Evolutionary conservation across 306 rosid genomes (phyloP), one percentile per base, ranked within the genome.

Genomic region (Prunus davidiana): DNA sequence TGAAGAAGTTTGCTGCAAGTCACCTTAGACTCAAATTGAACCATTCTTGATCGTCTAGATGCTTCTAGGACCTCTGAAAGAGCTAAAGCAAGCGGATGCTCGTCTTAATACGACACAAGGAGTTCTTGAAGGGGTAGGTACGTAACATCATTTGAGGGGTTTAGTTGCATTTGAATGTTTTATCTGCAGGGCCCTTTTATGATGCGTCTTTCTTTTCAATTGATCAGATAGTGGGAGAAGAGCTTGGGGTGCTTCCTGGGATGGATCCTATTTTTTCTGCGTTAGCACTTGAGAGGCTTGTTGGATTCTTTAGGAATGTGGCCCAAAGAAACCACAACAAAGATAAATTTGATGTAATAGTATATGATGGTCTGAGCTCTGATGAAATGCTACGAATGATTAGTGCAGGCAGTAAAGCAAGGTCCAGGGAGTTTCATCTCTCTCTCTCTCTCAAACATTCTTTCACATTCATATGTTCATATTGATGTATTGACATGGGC

Each of bases 241-340:
- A 95, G 89, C 97, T 95, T 69, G 97, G 97, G 28, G 85, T 94
- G 78, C 88, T 94, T 30, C 98, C 95, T 34, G 98, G 95, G 76
- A 94, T 90, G 96, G 98, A 95, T 80, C 79, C 98, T 3, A 82
- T 92, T 69, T 83, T 92, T 76, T 86, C 80, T 7, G 81, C 87
- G 56, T 82, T 86, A 43, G 84, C 87, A 28, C 93, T 92, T 62
- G 97, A 89, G 83, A 92, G 87, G 79, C 87, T 82, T 81, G 82
- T 88, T 8, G 86, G 91, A 54, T 83, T 91, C 74, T 85, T 87
- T 54, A 76, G 89, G 72, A 80, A 54, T 61, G 51, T 84, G 64
- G 70, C 89, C 63, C 82, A 77, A 69, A 82, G 64, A 71, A 84
- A 79, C 79, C 89, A 71, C 68, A 73, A 57, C 54, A 76, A 83